Evolutionary conservation across 2,329 filamentous ascomycete species (phyloP).

Genomic region (Aspergillus awamori): DNA sequence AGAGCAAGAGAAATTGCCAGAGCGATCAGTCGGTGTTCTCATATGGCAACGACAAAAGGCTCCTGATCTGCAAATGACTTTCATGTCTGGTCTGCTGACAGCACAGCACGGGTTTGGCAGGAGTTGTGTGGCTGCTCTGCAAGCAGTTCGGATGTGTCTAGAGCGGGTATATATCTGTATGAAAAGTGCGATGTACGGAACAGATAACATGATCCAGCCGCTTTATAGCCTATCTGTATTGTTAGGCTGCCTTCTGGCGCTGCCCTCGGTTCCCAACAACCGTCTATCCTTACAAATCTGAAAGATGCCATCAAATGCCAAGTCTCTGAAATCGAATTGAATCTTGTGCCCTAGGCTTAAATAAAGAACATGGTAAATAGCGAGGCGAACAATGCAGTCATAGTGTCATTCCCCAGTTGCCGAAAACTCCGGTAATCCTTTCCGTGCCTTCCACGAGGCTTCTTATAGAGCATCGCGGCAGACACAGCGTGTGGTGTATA

Average conservation of each 20-base stretch:
- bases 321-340: neutral
- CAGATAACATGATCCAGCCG: slow-evolving; percentile 2
- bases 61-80: neutral
- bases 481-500: slow-evolving; percentile 28
- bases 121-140: neutral
- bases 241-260: neutral
- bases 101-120: neutral
- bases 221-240: slow-evolving; percentile 9
- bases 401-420: slow-evolving; percentile 32
- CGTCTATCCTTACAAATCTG: slow-evolving; percentile 2
- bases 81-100: neutral
- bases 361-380: slow-evolving; percentile 30
- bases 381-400: slow-evolving; percentile 20
- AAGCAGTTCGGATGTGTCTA: neutral
- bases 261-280: neutral
- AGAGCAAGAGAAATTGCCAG: slow-evolving; percentile 34
- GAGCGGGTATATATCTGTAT: neutral
- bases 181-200: slow-evolving; percentile 4
- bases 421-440: slow-evolving; percentile 39
- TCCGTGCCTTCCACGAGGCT: slow-evolving; percentile 24
- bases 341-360: slow-evolving; percentile 24
- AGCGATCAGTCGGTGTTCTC: slow-evolving; percentile 26
- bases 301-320: neutral
- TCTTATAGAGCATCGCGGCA: slow-evolving; percentile 6
- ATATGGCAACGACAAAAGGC: slow-evolving; percentile 18